Conservation (phyloP, 2,329 filamentous ascomycete genomes). For the Nakataea oryzae region DNA sequence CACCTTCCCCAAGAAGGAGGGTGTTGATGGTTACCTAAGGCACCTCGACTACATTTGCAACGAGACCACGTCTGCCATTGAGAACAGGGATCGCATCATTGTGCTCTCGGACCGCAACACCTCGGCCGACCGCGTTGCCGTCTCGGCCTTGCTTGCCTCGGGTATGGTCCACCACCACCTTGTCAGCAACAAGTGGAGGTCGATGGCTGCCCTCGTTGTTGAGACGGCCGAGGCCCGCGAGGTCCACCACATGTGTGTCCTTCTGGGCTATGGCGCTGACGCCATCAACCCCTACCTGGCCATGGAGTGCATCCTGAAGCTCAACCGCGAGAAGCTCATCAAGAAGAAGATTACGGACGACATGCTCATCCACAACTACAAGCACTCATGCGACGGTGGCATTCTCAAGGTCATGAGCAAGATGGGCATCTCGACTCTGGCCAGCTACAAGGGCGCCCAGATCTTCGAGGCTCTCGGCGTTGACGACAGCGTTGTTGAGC, state of each 20-base stretch:
- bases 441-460: slow-evolving; percentile 95
- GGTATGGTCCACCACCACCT: slow-evolving; percentile 94
- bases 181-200: slow-evolving; percentile 91
- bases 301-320: slow-evolving; percentile 94
- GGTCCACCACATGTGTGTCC: slow-evolving; percentile 98
- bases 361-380: slow-evolving; percentile 86
- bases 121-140: slow-evolving; percentile 68
- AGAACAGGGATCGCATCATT: slow-evolving; percentile 74
- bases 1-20: slow-evolving; percentile 81
- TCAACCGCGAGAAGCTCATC: slow-evolving; percentile 86
- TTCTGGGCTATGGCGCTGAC: slow-evolving; percentile 90
- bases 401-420: slow-evolving; percentile 99
- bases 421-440: slow-evolving; percentile 96
- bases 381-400: slow-evolving; percentile 90
- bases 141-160: slow-evolving; percentile 79
- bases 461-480: slow-evolving; percentile 95
- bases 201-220: slow-evolving; percentile 73
- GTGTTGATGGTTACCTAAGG: slow-evolving; percentile 72
- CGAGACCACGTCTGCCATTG: slow-evolving; percentile 72
- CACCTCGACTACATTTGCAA: slow-evolving; percentile 85
- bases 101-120: slow-evolving; percentile 84
- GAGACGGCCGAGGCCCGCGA: slow-evolving; percentile 95
- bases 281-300: slow-evolving; percentile 91
- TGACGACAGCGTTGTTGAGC: slow-evolving; percentile 83
- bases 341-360: slow-evolving; percentile 79